Percentiles rank a stretch among this genome's conserved stretches.
phyloP scores from a whole-genome alignment of 2,329 filamentous ascomycete genomes.

The Ophiostoma sp. region DNA sequence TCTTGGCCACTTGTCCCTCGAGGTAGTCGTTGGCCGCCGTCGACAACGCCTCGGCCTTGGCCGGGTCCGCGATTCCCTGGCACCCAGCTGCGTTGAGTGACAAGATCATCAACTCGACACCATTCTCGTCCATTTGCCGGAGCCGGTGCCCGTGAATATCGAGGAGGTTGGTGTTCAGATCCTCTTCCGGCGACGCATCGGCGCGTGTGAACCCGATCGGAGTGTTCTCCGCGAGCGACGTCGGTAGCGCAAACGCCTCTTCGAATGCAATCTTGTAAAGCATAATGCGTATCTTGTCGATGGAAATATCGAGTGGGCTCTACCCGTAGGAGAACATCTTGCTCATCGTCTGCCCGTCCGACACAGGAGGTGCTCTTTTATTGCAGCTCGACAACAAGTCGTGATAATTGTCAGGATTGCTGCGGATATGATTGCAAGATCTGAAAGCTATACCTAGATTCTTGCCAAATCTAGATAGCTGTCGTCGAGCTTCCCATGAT shows the following conservation, averaged over 20 bases:
- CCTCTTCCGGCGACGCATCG: slow-evolving; percentile 30
- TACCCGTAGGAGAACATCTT: background rate
- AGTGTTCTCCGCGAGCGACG: slow-evolving; percentile 28
- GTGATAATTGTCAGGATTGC: no score
- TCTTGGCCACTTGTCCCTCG: slow-evolving; percentile 28
- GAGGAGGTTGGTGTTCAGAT: slow-evolving; percentile 32
- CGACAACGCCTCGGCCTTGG: slow-evolving; percentile 29
- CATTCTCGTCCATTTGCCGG: slow-evolving; percentile 32
- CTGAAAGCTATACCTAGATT: background rate
- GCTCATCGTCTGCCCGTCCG: background rate
- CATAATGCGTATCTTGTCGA: slow-evolving; percentile 20
- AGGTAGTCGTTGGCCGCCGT: slow-evolving; percentile 31
- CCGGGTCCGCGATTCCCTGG: slow-evolving; percentile 30
- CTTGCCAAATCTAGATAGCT: background rate
- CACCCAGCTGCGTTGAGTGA: slow-evolving; percentile 31
- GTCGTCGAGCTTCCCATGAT: background rate
- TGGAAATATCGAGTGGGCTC: background rate
- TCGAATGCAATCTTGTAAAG: slow-evolving; percentile 32
- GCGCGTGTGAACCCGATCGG: slow-evolving; percentile 30
- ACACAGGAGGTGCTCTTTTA: background rate
- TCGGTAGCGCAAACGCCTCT: slow-evolving; percentile 32
- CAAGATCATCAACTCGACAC: slow-evolving; percentile 32
- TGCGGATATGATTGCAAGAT: background rate
- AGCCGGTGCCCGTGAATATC: slow-evolving; percentile 32
- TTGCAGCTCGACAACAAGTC: background rate